Base-by-base conservation (phyloP, 1,284 basidiomycete genomes). In the Microbotryomycetes sp. region DNA sequence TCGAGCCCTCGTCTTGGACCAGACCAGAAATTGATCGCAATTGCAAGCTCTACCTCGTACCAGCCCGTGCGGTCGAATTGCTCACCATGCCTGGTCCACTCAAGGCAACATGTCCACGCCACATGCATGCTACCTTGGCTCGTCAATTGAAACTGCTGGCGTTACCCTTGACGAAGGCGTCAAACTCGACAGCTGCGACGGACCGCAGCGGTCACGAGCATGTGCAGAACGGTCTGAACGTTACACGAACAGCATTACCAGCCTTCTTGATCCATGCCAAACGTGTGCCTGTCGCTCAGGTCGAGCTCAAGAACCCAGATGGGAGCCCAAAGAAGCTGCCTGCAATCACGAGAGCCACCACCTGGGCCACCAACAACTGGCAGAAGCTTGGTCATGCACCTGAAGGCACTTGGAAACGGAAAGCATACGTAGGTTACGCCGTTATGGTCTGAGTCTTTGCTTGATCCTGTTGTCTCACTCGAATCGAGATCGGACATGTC, bases 321-420 rank as follows among this genome's bases (percentile, higher is more conserved):
- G 56, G 51, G 12, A 49, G 47, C 25, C 30, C 19, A 19, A 19
- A 36, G 4, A 56, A 63, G 9, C 23, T 61, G 31, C 30, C 55
- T 0, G 28, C 46, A 12, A 28, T 65, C 26, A 53, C 54, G 19
- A 64, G 59, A 48, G 64, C 62, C 6, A 66, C 63, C n/a, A 62
- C 61, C 54, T 64, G 67, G 54, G 70, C 69, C 0, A 64, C 65
- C 7, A 67, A 70, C 28, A 58, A 64, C 25, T 72, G 71, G 71
- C 15, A 48, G 1, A 60, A 64, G 14, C 52, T 72, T 4, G 70
- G 70, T 6, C 63, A 69, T 52, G 71, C 64, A 2, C 51, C 62
- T 14, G 58, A 58, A 31, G 67, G 66, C 19, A 61, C 56, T 6
- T 70, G 66, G 70, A 70, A 71, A 60, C 52, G 60, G 45, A 60